phyloP scores from a whole-genome alignment of 2,329 filamentous ascomycete genomes.

The Rhinocladiella mackenziei region DNA sequence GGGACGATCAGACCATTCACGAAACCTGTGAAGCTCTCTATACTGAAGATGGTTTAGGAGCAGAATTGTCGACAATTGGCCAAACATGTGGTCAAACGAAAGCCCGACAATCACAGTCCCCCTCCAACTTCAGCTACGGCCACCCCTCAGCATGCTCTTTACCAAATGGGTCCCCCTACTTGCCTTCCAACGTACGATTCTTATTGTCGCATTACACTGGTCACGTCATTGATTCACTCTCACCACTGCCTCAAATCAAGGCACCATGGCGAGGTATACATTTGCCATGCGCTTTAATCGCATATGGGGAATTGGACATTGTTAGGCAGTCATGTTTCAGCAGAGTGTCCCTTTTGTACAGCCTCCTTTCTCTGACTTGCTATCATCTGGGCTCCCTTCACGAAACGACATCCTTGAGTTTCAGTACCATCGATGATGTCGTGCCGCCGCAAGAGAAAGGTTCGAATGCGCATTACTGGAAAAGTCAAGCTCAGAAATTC shows the following conservation, averaged over 20 bases:
- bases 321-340: slow-evolving; percentile 3
- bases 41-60: no score
- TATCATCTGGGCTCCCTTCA: slow-evolving; percentile 9
- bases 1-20: no score
- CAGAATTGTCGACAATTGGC: no score
- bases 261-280: slow-evolving; percentile 5
- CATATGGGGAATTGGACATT: slow-evolving; percentile 12
- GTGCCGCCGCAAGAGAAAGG: neutral
- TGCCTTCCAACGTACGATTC: slow-evolving; percentile 8
- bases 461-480: slow-evolving; percentile 7
- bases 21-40: no score
- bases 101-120: no score
- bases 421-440: neutral
- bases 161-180: slow-evolving; percentile 8
- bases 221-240: slow-evolving; percentile 9
- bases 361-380: slow-evolving; percentile 11
- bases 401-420: no score
- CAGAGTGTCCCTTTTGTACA: slow-evolving; percentile 10
- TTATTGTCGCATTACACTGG: slow-evolving; percentile 10
- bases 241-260: slow-evolving; percentile 1
- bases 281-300: slow-evolving; percentile 5
- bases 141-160: slow-evolving; percentile 1
- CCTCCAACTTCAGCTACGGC: neutral
- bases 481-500: slow-evolving; percentile 7
- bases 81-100: no score